Base-by-base conservation (phyloP, 2,329 filamentous ascomycete species). In the Diplodia scrobiculata region DNA sequence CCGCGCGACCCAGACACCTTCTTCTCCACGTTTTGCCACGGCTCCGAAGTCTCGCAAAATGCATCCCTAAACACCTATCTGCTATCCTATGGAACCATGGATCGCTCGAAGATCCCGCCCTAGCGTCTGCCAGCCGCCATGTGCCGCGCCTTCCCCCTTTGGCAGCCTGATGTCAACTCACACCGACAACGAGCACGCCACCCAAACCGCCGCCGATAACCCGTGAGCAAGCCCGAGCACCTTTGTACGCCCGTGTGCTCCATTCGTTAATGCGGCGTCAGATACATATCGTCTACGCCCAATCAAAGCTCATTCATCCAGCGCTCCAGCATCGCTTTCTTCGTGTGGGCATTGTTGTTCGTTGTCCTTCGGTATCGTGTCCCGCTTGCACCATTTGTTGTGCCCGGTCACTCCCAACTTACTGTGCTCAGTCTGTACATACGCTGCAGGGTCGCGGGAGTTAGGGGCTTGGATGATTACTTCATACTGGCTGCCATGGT, bases 401-500 rank as follows among this genome's bases (percentile, higher is more conserved):
- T n/a, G 10, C 14, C 11, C 25, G 5, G 21, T 32, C 29, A 7
- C 9, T 34, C n/a, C 47, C 52, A 5, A 41, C 34, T n/a, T 5
- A 2, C 19, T 27, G 11, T 32, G 1, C 38, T 17, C 32, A 63
- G 60, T 9, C 19, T 63, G 11, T 53, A 63, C 29, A 21, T 48
- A 2, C 60, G 60, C 29, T 36, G 50, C 25, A 29, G 5, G 11
- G 32, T 63, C 5, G 21, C 27, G 7, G 41, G 34, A 14, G 27
- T 17, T 17, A 21, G 3, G 11, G 60, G 60, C 21, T 14, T 17
- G 9, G 60, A 63, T 21, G 60, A 63, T 45, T 52, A 41, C 36
- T 34, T 63, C 21, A 41, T 63, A 7, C 11, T 63, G 9, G 60
- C 21, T 10, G 48, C 47, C 6, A 53, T 36, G 34, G 60, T 63